phyloP scores from a whole-genome alignment of 2,329 filamentous ascomycete genomes.

The Paramyrothecium sp. region DNA sequence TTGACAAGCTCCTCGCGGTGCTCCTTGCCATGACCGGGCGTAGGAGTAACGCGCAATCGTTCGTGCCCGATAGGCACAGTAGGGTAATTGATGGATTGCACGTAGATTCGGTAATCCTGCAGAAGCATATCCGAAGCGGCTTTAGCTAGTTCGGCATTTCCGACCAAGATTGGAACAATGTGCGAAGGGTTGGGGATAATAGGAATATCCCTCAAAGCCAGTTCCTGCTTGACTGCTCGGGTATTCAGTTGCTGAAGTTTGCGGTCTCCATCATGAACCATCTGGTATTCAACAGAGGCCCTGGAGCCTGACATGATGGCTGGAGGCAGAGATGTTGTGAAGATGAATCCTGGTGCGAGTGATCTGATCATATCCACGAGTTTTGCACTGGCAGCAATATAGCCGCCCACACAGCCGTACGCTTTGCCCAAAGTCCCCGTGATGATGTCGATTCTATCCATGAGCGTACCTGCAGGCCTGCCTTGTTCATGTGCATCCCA shows the following conservation, averaged over 20 bases:
- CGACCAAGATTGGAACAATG: slow-evolving; percentile 91
- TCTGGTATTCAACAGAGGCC: slow-evolving; percentile 91
- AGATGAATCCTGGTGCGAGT: slow-evolving; percentile 95
- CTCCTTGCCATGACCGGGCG: slow-evolving; percentile 82
- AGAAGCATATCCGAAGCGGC: slow-evolving; percentile 89
- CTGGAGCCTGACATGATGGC: slow-evolving; percentile 95
- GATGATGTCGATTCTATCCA: slow-evolving; percentile 97
- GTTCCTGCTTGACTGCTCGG: slow-evolving; percentile 83
- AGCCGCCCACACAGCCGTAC: slow-evolving; percentile 95
- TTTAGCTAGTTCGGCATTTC: slow-evolving; percentile 90
- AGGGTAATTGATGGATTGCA: slow-evolving; percentile 98
- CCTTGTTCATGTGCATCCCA: slow-evolving; percentile 82
- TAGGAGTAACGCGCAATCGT: slow-evolving; percentile 91
- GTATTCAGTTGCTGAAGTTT: slow-evolving; percentile 95
- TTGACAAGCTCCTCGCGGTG: slow-evolving; percentile 83
- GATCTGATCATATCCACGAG: slow-evolving; percentile 93
- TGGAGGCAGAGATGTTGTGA: slow-evolving; percentile 93
- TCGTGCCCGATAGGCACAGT: slow-evolving; percentile 97
- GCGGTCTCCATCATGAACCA: slow-evolving; percentile 79
- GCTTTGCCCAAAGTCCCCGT: slow-evolving; percentile 96
- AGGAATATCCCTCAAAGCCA: slow-evolving; percentile 79
- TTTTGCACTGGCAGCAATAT: slow-evolving; percentile 86
- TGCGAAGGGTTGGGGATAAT: slow-evolving; percentile 98
- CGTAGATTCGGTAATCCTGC: slow-evolving; percentile 88
- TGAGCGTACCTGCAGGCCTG: slow-evolving; percentile 75